Base-by-base conservation (phyloP, 2,329 filamentous ascomycete genomes). In the Aspergillus sp. region DNA sequence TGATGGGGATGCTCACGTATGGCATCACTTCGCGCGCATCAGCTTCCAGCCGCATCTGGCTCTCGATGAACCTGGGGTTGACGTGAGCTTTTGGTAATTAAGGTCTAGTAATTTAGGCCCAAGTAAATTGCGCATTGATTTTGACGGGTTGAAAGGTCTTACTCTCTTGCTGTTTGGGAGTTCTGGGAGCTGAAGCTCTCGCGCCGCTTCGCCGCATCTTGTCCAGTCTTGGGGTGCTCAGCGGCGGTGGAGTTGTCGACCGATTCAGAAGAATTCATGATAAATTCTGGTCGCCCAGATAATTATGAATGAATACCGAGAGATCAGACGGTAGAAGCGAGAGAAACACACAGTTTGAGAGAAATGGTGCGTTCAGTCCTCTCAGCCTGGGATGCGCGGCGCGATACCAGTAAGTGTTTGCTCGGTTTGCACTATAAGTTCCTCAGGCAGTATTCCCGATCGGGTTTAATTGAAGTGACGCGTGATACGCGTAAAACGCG, bases 11-110 rank as follows among this genome's bases (percentile, higher is more conserved):
- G 61, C 84, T 65, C 76, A 95, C 91, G 70, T 96, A 99, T 60
- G 94, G 94, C 5, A 99, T 82, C 56, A 89, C 89, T 78, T 99
- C 93, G 63, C 92, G 91, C 44, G 94, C 94, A 75, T 99, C 94
- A 17, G 89, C 90, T 75, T 99, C 94, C 49, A 99, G 86, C 61
- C 88, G 86, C 67, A 97, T 86, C 70, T 99, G 94, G 50, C 86
- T 86, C 63, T 90, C 85, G 61, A 99, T 91, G 69, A 95, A 97
- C 23, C 89, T 93, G 51, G 36, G 42, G 20, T 20, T 4, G 21
- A 45, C 40, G 4, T 10, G 6, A 55, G 49, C 21, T 51, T 29
- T 21, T 14, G 49, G 6, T 25, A 43, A 46, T 21, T 19, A n/a
- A 46, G 3, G n/a, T 3, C 32, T 32, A 2, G 14, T 7, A 29